Evolutionary conservation across 2,329 filamentous ascomycete genomes (phyloP).

Genomic region (Zasmidium cellare): DNA sequence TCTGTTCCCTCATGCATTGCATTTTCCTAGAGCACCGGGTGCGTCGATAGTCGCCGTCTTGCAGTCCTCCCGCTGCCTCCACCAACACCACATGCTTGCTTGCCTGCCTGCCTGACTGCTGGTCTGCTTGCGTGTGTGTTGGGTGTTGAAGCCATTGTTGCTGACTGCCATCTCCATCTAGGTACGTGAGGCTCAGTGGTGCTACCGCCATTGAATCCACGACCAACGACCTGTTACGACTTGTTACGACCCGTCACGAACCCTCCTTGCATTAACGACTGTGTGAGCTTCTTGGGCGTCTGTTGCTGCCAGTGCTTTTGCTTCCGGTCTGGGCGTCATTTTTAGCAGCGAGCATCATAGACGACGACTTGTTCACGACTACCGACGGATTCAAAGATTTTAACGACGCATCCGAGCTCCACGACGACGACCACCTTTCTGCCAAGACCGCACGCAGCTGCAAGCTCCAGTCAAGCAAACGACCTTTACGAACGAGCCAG

Average conservation of each 20-base stretch:
- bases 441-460: background rate
- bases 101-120: background rate
- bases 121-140: background rate
- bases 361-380: conserved; percentile 19
- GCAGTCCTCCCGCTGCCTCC: conserved; percentile 28
- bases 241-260: conserved; percentile 33
- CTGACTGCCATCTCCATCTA: conserved; percentile 20
- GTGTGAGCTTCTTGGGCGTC: conserved; percentile 29
- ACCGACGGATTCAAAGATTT: conserved; percentile 13
- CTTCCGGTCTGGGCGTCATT: conserved; percentile 24
- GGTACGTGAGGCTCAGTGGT: conserved; percentile 28
- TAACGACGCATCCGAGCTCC: conserved; percentile 12
- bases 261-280: conserved; percentile 35
- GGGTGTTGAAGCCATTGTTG: conserved; percentile 5
- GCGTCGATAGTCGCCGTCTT: conserved; percentile 35
- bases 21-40: conserved; percentile 36
- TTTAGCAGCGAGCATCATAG: conserved; percentile 27
- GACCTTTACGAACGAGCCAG: background rate
- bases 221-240: conserved; percentile 36
- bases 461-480: conserved; percentile 1
- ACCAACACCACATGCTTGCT: conserved; percentile 17
- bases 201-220: conserved; percentile 25
- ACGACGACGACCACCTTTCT: conserved; percentile 8
- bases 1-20: conserved; percentile 34
- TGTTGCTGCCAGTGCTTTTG: conserved; percentile 25